Evolutionary conservation across 805 yeast genomes (phyloP).

Genomic region (Nakazawaea populi): DNA sequence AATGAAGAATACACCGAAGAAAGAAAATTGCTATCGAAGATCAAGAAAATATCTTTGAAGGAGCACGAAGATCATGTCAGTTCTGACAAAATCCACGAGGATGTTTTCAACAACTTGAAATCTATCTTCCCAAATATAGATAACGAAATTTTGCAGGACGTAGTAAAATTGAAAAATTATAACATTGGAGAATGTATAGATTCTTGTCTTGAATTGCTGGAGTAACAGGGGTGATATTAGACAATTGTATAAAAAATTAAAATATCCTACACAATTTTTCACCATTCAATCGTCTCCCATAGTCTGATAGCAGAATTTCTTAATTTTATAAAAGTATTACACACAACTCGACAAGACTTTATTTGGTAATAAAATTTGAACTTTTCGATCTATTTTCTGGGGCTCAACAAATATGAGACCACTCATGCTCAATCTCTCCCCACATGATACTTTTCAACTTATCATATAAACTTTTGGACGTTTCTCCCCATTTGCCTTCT

Average conservation of each 20-base stretch:
- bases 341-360: no score
- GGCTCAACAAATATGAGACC: constrained; percentile 12
- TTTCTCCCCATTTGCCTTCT: constrained; percentile 34
- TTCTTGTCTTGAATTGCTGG: constrained; percentile 35
- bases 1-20: background rate
- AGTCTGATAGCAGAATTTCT: no score
- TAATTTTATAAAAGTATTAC: no score
- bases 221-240: background rate
- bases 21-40: constrained; percentile 1
- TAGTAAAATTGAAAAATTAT: constrained; percentile 59
- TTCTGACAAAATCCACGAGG: constrained; percentile 36
- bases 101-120: constrained; percentile 42
- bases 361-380: no score
- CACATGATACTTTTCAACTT: constrained; percentile 17
- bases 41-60: constrained; percentile 23
- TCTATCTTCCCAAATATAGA: constrained; percentile 79
- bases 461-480: constrained; percentile 25
- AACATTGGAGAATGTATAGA: constrained; percentile 73
- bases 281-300: no score
- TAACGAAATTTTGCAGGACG: constrained; percentile 60
- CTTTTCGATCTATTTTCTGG: no score
- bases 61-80: constrained; percentile 26
- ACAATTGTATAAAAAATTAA: background rate
- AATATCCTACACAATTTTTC: no score
- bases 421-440: constrained; percentile 18